Percentiles rank a stretch among this genome's conserved stretches.
These are phyloP conservation scores for Medicago arabica DNA, from an alignment of 306 rosid species.

Conservation along the genomic window DNA sequence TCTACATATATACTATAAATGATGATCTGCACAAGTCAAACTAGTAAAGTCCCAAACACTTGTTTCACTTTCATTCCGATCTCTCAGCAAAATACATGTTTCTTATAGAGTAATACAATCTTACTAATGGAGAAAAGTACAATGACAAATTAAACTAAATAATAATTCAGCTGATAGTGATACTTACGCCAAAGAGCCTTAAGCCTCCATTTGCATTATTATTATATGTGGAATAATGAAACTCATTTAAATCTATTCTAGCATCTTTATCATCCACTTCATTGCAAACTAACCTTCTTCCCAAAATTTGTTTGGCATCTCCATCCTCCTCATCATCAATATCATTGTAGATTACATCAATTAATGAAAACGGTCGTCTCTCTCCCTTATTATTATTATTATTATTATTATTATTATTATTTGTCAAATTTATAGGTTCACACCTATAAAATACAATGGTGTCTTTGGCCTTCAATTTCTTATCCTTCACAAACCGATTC, in stretches of 20 bases:
- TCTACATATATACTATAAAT: no score
- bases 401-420: no score
- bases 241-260: neutral
- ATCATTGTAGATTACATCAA: conserved; percentile 47
- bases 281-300: neutral
- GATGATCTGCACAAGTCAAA: no score
- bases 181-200: conserved; percentile 54
- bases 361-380: conserved; percentile 31
- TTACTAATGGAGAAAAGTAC: neutral
- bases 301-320: conserved; percentile 23
- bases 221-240: neutral
- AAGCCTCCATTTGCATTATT: conserved; percentile 34
- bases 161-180: conserved; percentile 39
- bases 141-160: neutral
- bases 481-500: conserved; percentile 69
- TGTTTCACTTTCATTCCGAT: neutral
- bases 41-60: neutral
- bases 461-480: conserved; percentile 56
- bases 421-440: conserved; percentile 10
- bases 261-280: neutral
- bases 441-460: conserved; percentile 56
- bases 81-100: conserved; percentile 13
- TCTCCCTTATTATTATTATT: neutral
- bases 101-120: neutral
- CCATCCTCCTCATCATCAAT: neutral